phyloP scores from a whole-genome alignment of 2,329 filamentous ascomycete genomes.

The Arachnopeziza araneosa region DNA sequence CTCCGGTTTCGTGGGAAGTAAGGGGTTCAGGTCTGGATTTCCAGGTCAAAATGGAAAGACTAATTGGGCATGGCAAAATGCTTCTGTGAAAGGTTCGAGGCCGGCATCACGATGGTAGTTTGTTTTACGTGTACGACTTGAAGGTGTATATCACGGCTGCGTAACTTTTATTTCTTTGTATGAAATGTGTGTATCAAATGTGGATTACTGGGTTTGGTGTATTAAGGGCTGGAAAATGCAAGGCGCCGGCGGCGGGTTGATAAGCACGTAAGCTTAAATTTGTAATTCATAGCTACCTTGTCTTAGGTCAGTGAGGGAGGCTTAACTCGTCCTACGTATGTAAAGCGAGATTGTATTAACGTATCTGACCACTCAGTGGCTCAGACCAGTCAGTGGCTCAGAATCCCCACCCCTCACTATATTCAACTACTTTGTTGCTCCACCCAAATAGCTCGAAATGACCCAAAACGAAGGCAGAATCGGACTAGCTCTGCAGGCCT shows the following conservation, averaged over 20 bases:
- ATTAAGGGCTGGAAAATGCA: not conserved
- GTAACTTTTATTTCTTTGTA: not conserved
- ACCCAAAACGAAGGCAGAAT: not conserved
- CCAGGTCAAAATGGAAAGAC: constrained; percentile 11
- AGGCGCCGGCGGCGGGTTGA: not conserved
- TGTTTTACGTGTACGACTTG: not conserved
- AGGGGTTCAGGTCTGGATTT: constrained; percentile 15
- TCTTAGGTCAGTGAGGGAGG: too few relatives aligned
- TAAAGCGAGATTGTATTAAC: too few relatives aligned
- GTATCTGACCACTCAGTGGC: too few relatives aligned
- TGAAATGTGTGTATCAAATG: not conserved
- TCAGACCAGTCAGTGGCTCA: too few relatives aligned
- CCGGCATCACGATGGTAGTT: constrained; percentile 18
- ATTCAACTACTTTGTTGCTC: too few relatives aligned
- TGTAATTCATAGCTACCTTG: not conserved
- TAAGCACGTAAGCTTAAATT: not conserved
- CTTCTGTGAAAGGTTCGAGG: constrained; percentile 3
- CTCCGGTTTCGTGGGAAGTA: constrained; percentile 16
- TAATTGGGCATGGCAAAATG: constrained; percentile 21
- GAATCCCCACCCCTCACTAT: too few relatives aligned
- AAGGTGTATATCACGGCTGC: not conserved
- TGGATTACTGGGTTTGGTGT: not conserved
- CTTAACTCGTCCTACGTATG: too few relatives aligned
- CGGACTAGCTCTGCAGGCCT: not conserved
- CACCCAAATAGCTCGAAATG: too few relatives aligned